phyloP scores from a whole-genome alignment of 768 basidiomycete species.

The Pleurotus platypus region DNA sequence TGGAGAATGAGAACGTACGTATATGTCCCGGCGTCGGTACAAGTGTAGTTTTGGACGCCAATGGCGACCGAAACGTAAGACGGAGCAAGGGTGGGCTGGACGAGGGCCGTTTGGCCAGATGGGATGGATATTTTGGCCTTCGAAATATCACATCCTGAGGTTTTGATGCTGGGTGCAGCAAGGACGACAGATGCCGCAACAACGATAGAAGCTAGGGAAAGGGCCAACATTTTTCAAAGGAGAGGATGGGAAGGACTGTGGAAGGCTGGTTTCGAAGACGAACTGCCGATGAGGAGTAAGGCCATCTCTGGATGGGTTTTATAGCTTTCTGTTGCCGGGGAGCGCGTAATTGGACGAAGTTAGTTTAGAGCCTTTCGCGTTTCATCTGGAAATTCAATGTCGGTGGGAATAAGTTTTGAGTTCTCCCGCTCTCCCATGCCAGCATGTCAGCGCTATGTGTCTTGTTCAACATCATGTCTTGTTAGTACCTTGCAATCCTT shows the following conservation, averaged over 20 bases:
- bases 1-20: conserved; percentile 29
- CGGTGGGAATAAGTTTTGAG: too few species aligned
- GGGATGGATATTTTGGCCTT: conserved; percentile 17
- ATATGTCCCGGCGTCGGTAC: conserved; percentile 35
- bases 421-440: too few species aligned
- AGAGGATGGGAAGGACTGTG: background rate
- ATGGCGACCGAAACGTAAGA: conserved; percentile 42
- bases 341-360: too few species aligned
- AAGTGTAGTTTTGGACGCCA: conserved; percentile 57
- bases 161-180: background rate
- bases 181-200: conserved; percentile 12
- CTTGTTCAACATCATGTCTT: too few species aligned
- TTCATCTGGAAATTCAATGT: too few species aligned
- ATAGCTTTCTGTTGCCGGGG: too few species aligned
- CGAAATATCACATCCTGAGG: conserved; percentile 21
- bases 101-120: conserved; percentile 25
- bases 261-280: background rate
- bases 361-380: too few species aligned
- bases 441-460: too few species aligned
- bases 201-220: background rate
- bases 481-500: too few species aligned
- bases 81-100: conserved; percentile 28
- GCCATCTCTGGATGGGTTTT: too few species aligned
- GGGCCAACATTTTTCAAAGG: background rate
- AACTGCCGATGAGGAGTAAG: background rate